Evolutionary conservation across 129 eudicot genomes (phyloP).

Genomic region (Lonicera japonica): DNA sequence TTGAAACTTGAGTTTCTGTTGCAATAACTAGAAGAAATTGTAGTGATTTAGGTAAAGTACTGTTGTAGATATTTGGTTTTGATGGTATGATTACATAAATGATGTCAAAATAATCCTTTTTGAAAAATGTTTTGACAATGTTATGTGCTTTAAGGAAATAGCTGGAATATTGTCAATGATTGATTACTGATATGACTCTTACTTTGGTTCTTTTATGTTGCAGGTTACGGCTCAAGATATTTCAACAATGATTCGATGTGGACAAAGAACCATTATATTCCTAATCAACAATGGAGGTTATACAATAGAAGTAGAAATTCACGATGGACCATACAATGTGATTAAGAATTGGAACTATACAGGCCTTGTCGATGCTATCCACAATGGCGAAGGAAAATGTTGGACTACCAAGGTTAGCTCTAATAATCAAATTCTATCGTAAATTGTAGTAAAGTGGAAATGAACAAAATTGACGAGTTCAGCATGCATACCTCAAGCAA

Average conservation of each 20-base stretch:
- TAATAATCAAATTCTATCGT: background rate
- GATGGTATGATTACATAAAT: too few species aligned
- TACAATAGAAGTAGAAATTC: constrained; percentile 94
- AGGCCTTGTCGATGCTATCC: constrained; percentile 73
- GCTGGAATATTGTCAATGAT: too few species aligned
- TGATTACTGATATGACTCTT: too few species aligned
- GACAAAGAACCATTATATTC: constrained; percentile 43
- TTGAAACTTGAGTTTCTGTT: too few species aligned
- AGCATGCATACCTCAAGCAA: too few species aligned
- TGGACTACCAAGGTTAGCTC: constrained; percentile 76
- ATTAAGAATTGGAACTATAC: constrained; percentile 92
- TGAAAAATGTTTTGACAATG: too few species aligned
- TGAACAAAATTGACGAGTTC: too few species aligned
- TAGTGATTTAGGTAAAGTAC: too few species aligned
- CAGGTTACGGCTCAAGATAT: constrained; percentile 52
- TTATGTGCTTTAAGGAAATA: too few species aligned
- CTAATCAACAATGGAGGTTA: constrained; percentile 91
- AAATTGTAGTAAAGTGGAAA: background rate
- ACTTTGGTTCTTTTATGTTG: background rate
- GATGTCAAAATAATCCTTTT: too few species aligned
- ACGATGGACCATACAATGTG: constrained; percentile 91
- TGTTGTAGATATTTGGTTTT: too few species aligned
- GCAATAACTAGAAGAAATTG: too few species aligned
- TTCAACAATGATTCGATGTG: constrained; percentile 58
- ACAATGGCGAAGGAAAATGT: constrained; percentile 76